A percentile compares a stretch with the other conserved stretches of the same genome.
Conservation (phyloP, 2,329 filamentous ascomycete species). For the Furcasterigmium sp. region DNA sequence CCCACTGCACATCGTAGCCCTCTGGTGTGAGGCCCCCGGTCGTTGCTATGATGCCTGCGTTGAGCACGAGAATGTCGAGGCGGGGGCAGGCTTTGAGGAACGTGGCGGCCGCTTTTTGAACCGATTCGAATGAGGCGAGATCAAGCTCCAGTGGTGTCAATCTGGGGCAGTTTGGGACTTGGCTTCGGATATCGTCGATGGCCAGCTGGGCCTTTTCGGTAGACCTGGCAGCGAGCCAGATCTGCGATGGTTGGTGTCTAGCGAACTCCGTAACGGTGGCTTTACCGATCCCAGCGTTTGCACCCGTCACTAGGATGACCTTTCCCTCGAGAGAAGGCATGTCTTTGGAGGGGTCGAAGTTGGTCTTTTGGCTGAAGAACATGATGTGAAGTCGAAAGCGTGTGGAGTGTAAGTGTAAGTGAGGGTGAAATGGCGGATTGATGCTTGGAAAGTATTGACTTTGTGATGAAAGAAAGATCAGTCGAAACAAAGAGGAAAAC, state of each 20-base stretch:
- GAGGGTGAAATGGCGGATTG: not conserved
- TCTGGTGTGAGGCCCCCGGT: slow-evolving; percentile 30
- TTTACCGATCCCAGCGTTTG: slow-evolving; percentile 18
- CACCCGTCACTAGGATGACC: slow-evolving; percentile 22
- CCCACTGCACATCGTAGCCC: slow-evolving; percentile 43
- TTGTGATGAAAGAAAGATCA: no score
- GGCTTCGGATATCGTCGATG: slow-evolving; percentile 28
- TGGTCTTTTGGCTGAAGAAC: not conserved
- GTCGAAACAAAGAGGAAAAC: no score
- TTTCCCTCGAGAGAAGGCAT: slow-evolving; percentile 39
- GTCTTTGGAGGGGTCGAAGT: slow-evolving; percentile 20
- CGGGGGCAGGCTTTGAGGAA: slow-evolving; percentile 25
- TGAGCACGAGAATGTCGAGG: slow-evolving; percentile 39
- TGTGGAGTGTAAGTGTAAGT: not conserved
- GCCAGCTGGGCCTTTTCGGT: slow-evolving; percentile 23
- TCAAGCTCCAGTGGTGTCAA: slow-evolving; percentile 34
- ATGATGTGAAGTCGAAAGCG: not conserved
- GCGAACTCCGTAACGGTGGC: slow-evolving; percentile 9
- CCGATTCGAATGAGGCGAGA: slow-evolving; percentile 35
- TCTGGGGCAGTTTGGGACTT: slow-evolving; percentile 9
- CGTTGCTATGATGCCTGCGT: slow-evolving; percentile 37
- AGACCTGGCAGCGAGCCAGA: slow-evolving; percentile 9
- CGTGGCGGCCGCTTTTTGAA: slow-evolving; percentile 31
- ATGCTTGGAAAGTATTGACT: no score
- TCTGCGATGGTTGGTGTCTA: slow-evolving; percentile 10